Evolutionary conservation across 2,329 filamentous ascomycete species (phyloP), one percentile per base, ranked within the genome.

Genomic region (Grosmannia clavigera): DNA sequence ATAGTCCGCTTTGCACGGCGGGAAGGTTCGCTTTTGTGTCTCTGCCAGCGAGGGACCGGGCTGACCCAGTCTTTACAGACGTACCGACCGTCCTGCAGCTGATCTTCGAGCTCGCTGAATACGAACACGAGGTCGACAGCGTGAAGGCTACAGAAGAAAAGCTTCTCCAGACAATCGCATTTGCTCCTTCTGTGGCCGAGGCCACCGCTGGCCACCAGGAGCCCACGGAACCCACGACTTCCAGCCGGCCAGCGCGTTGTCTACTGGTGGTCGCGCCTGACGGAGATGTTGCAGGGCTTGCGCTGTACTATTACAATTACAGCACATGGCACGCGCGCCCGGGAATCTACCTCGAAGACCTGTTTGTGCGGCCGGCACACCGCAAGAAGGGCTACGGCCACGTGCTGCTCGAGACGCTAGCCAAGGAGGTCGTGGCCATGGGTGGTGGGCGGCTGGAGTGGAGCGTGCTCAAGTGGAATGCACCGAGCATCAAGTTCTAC

Each of bases 261-360:
- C 78, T 95, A 40, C 74, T 95, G 11, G 74, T 92, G 59, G 78
- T 78, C 65, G 73, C 79, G 27, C 73, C 77, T 12, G 72, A 75
- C 6, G 72, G 76, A 12, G 69, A 74, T 48, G 71, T 71, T 0
- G 88, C 83, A 0, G 90, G 87, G 55, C 90, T 96, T 81, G 91
- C 91, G 1, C 74, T 96, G 50, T 96, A 91, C 75, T 97, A 95
- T 72, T 91, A 92, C 78, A 97, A 92, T 74, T 97, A 96, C 75
- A 90, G 86, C 69, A 96, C 92, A 0, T 97, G 94, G 94, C 83
- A 88, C 10, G 83, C 88, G n/a, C 82, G 82, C 54, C 84, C 92
- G 0, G 92, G 92, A 3, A 88, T 99, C 68, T 96, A 95, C 72
- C 84, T 97, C 46, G 92, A 97, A 72, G 92, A 97, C 69, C 76